These are phyloP conservation scores for Vanderwaltozyma polyspora DNA, from an alignment of 805 yeast species.

Conservation along the genomic window DNA sequence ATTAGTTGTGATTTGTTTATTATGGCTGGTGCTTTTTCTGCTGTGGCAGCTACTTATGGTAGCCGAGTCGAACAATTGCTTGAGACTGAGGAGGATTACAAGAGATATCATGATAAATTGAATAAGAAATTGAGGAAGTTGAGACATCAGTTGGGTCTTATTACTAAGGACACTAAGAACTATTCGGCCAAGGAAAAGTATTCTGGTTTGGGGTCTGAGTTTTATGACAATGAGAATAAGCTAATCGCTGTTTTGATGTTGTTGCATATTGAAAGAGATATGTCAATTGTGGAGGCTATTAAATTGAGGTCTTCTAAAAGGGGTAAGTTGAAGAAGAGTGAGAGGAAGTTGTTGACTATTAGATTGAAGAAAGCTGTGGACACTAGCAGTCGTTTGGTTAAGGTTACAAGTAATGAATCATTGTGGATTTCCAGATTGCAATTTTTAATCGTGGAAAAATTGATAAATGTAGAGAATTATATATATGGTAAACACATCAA, in stretches of 20 bases:
- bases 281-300: constrained; percentile 20
- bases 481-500: constrained; percentile 19
- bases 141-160: constrained; percentile 53
- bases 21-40: constrained; percentile 16
- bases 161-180: constrained; percentile 56
- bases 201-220: constrained; percentile 35
- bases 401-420: constrained; percentile 31
- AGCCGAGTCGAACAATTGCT: constrained; percentile 53
- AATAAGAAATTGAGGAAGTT: constrained; percentile 50
- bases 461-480: constrained; percentile 37
- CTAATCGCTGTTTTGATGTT: constrained; percentile 48
- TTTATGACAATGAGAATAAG: constrained; percentile 39
- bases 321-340: constrained; percentile 22
- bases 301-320: constrained; percentile 24
- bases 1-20: too few species aligned
- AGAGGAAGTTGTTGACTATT: constrained; percentile 41
- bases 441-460: constrained; percentile 33
- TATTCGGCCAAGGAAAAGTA: constrained; percentile 39
- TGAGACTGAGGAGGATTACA: constrained; percentile 57
- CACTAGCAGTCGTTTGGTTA: constrained; percentile 34
- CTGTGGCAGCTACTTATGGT: constrained; percentile 31
- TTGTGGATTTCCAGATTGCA: constrained; percentile 29
- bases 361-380: constrained; percentile 56
- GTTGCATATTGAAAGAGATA: constrained; percentile 65
- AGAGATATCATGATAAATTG: constrained; percentile 52